Base-by-base conservation (phyloP, 1,284 basidiomycete genomes). In the Volvariella volvacea region DNA sequence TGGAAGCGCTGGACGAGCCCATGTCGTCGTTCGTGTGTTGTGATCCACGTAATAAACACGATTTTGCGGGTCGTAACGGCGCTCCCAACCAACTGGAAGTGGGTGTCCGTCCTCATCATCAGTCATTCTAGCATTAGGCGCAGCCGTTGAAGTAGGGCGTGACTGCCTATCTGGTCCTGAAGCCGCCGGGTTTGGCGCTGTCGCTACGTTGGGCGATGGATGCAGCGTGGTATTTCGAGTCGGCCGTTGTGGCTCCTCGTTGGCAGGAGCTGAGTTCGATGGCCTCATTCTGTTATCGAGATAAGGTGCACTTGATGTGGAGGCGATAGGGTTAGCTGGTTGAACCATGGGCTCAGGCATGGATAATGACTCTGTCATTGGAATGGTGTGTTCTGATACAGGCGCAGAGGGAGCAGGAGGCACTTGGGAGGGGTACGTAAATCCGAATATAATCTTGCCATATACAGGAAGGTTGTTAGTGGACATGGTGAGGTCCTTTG, bases 21-120 rank as follows among this genome's bases (percentile, higher is more conserved):
- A 99, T 4, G 92, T 93, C n/a, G 95, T 98, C 28, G 86, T 82
- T 44, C 94, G 83, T 3, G 87, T 87, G 64, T 88, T 93, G 65
- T 99, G 94, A 59, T 95, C 91, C 44, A 94, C 90, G 60, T 81
- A 88, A 68, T 98, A 99, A 15, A 87, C 81, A 41, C 96, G 74
- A 2, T 87, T 88, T 43, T 92, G 79, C 42, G 81, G 83, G 63
- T 98, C 96, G 41, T 84, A 79, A 38, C 96, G 82, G 46, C 94
- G 82, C 65, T 99, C 96, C 93, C 94, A 99, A 9, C 92, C 92
- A 22, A 67, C 58, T 0, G 95, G 95, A 22, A 99, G 70, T n/a
- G 85, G 80, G 8, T 82, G 78, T 21, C 82, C 70, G 22, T 54
- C 48, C 43, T 70, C 68, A 49, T 74, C 71, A 73, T 72, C 88